phyloP scores from a whole-genome alignment of 2,329 filamentous ascomycete species.

The Pleomassaria siparia region DNA sequence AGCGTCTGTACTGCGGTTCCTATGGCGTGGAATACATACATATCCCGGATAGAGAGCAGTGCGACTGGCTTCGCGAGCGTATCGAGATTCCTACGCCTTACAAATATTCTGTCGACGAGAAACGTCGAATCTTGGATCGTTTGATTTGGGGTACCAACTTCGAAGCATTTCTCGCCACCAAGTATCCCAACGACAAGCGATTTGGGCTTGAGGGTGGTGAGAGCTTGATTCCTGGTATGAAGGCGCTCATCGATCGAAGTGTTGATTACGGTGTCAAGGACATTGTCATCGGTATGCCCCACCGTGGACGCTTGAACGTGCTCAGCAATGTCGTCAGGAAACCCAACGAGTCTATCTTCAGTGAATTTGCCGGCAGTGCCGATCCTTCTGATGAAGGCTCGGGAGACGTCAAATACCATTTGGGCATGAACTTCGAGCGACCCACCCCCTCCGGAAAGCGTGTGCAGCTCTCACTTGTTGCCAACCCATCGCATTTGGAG shows the following conservation, averaged over 20 bases:
- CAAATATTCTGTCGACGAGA: conserved; percentile 98
- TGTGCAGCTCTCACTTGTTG: conserved; percentile 96
- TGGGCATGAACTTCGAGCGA: conserved; percentile 99
- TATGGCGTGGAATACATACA: conserved; percentile 99
- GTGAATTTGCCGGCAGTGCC: conserved; percentile 87
- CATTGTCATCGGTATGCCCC: conserved; percentile 99
- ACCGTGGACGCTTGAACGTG: conserved; percentile 96
- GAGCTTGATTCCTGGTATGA: conserved; percentile 97
- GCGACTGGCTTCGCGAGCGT: conserved; percentile 96
- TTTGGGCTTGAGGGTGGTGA: conserved; percentile 98
- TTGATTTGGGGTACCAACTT: conserved; percentile 99
- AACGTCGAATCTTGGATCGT: conserved; percentile 94
- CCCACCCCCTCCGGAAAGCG: conserved; percentile 98
- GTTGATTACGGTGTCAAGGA: conserved; percentile 99
- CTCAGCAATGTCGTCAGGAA: conserved; percentile 98
- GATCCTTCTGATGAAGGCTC: conserved; percentile 93
- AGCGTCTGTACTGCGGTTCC: conserved; percentile 95
- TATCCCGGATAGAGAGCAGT: conserved; percentile 95
- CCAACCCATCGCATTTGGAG: conserved; percentile 97
- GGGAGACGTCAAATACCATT: conserved; percentile 98
- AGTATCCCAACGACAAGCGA: conserved; percentile 99
- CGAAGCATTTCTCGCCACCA: conserved; percentile 90
- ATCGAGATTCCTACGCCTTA: conserved; percentile 92
- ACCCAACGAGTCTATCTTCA: conserved; percentile 99
- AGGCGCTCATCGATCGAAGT: conserved; percentile 95